These are phyloP conservation scores for Croton laevigatus DNA, from an alignment of 441 rosid genomes.

Conservation along the genomic window DNA sequence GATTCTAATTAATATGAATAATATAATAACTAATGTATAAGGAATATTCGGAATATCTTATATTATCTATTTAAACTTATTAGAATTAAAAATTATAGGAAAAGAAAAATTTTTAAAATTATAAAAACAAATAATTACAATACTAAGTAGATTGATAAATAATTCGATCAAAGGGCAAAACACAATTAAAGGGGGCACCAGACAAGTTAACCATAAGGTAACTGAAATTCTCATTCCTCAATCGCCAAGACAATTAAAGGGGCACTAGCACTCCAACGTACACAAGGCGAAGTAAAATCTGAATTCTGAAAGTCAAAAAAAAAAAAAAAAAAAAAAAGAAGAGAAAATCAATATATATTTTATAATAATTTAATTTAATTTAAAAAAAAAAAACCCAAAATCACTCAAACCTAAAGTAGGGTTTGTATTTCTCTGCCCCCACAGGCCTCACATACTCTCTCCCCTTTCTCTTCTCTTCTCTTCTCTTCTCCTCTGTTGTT, in stretches of 20 bases:
- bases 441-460: conserved; percentile 5
- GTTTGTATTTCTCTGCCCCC: conserved; percentile 19
- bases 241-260: not conserved
- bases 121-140: too few relatives aligned
- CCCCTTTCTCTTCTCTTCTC: conserved; percentile 2
- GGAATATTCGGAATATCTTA: too few relatives aligned
- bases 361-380: not conserved
- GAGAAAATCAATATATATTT: too few relatives aligned
- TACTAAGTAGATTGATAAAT: too few relatives aligned
- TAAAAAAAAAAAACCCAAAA: not conserved
- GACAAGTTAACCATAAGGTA: too few relatives aligned
- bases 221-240: not conserved
- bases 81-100: too few relatives aligned
- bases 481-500: conserved; percentile 32
- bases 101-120: too few relatives aligned
- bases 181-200: too few relatives aligned
- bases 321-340: not conserved
- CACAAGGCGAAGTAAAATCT: not conserved
- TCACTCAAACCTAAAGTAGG: conserved; percentile 10
- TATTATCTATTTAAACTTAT: too few relatives aligned
- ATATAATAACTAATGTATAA: too few relatives aligned
- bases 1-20: too few relatives aligned
- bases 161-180: too few relatives aligned
- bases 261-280: not conserved
- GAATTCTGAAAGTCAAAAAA: not conserved